These are phyloP conservation scores for Tolypocladium sp. DNA, from an alignment of 2,329 filamentous ascomycete species.

Conservation along the genomic window DNA sequence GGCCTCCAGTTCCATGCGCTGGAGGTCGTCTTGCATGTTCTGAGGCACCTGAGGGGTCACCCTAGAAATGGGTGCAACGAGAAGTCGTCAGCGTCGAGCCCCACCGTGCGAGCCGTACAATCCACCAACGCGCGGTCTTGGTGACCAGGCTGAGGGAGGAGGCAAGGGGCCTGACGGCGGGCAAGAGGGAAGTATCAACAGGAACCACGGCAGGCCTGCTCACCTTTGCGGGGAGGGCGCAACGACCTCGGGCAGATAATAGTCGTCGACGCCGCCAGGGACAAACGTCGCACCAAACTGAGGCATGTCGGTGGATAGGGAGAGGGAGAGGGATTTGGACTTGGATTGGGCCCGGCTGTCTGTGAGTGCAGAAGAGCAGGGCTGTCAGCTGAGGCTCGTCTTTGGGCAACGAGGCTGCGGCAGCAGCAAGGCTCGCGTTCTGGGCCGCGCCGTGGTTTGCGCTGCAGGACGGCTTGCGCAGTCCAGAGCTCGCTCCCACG, in stretches of 20 bases:
- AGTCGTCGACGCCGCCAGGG: conserved; percentile 49
- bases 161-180: background rate
- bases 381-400: conserved; percentile 12
- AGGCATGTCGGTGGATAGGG: conserved; percentile 12
- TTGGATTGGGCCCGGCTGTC: background rate
- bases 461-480: background rate
- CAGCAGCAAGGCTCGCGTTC: background rate
- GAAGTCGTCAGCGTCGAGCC: conserved; percentile 25
- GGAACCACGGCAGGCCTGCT: conserved; percentile 11
- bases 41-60: conserved; percentile 92
- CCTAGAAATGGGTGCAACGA: conserved; percentile 41
- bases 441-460: background rate
- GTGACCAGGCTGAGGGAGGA: background rate
- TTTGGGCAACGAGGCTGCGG: background rate
- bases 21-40: conserved; percentile 92
- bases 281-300: conserved; percentile 48
- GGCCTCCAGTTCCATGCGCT: conserved; percentile 80
- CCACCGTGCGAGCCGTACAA: conserved; percentile 12
- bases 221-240: conserved; percentile 50
- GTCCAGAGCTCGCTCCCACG: background rate
- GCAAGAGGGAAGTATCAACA: background rate
- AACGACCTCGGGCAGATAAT: conserved; percentile 51
- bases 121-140: background rate
- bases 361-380: conserved; percentile 10
- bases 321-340: conserved; percentile 6